Percentiles rank a stretch among this genome's conserved stretches.
Conservation (phyloP, 805 yeast species). For the Metschnikowia gelsemii region DNA sequence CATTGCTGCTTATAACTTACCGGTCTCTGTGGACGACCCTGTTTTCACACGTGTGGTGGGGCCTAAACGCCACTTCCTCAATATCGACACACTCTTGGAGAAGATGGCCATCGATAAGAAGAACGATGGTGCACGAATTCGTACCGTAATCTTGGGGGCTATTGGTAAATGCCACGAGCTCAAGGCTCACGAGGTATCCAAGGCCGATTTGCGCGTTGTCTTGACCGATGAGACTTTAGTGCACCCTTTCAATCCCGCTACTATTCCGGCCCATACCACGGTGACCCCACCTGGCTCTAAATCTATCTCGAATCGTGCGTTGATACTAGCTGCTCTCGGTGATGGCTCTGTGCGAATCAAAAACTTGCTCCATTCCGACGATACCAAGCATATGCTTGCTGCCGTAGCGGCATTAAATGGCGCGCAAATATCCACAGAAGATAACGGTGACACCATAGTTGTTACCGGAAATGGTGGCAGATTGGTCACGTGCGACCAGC, state of each 20-base stretch:
- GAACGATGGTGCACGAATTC: slow-evolving; percentile 89
- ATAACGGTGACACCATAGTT: slow-evolving; percentile 85
- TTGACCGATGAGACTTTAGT: slow-evolving; percentile 80
- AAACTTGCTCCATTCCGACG: slow-evolving; percentile 92
- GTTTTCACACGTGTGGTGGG: slow-evolving; percentile 65
- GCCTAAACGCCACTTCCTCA: slow-evolving; percentile 58
- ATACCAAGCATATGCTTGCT: slow-evolving; percentile 89
- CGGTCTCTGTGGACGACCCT: slow-evolving; percentile 73
- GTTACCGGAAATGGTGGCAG: slow-evolving; percentile 84
- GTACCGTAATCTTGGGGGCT: slow-evolving; percentile 75
- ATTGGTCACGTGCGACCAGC: slow-evolving; percentile 59
- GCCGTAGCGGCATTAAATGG: slow-evolving; percentile 81
- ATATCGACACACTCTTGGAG: slow-evolving; percentile 68
- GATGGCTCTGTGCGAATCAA: slow-evolving; percentile 78
- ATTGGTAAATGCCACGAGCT: slow-evolving; percentile 90
- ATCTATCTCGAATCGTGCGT: slow-evolving; percentile 93
- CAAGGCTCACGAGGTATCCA: slow-evolving; percentile 80
- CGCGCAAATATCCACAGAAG: slow-evolving; percentile 79
- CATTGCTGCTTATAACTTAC: slow-evolving; percentile 81
- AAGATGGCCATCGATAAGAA: slow-evolving; percentile 97
- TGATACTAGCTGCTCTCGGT: slow-evolving; percentile 89
- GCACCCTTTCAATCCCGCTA: slow-evolving; percentile 46
- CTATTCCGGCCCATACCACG: slow-evolving; percentile 44
- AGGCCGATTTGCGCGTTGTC: slow-evolving; percentile 76
- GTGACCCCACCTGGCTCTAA: slow-evolving; percentile 92